Conservation (phyloP, 768 basidiomycete species). For the Ramaria rubella region DNA sequence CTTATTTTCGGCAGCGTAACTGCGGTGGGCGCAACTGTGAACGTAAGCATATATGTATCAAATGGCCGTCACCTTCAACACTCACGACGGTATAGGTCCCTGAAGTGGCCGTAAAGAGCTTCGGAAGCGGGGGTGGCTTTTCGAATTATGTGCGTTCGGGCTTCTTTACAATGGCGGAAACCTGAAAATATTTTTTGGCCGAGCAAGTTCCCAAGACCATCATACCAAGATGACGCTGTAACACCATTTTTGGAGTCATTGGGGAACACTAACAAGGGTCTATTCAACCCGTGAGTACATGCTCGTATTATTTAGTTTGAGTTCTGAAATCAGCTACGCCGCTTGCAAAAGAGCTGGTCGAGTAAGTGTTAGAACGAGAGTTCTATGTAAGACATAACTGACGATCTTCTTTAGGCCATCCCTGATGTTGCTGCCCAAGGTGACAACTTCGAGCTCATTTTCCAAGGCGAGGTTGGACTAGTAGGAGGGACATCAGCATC, state of each 20-base stretch:
- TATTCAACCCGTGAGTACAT: conserved; percentile 1
- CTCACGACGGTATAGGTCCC: conserved; percentile 1
- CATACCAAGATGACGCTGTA: conserved; percentile 3
- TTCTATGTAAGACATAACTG: not conserved
- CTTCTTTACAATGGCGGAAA: not conserved
- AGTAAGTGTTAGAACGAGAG: not conserved
- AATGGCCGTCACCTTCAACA: not conserved
- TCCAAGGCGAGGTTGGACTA: not conserved
- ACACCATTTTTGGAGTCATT: not conserved
- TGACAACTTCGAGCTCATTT: not conserved
- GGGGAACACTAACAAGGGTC: conserved; percentile 1
- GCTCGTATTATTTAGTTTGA: too few relatives aligned
- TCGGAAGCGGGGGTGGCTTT: conserved; percentile 9
- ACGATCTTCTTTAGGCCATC: not conserved
- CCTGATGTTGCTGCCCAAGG: conserved; percentile 1
- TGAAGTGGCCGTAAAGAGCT: conserved; percentile 7
- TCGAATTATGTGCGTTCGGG: conserved; percentile 1
- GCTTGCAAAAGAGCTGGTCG: not conserved
- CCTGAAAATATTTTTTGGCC: not conserved
- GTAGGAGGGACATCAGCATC: not conserved
- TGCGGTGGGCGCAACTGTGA: conserved; percentile 57
- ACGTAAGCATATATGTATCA: conserved; percentile 21
- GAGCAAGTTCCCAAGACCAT: conserved; percentile 1
- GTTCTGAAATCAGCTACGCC: not conserved
- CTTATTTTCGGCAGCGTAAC: conserved; percentile 48